Evolutionary conservation across 345 rosid species (phyloP).

Genomic region (Cardamine resedifolia): DNA sequence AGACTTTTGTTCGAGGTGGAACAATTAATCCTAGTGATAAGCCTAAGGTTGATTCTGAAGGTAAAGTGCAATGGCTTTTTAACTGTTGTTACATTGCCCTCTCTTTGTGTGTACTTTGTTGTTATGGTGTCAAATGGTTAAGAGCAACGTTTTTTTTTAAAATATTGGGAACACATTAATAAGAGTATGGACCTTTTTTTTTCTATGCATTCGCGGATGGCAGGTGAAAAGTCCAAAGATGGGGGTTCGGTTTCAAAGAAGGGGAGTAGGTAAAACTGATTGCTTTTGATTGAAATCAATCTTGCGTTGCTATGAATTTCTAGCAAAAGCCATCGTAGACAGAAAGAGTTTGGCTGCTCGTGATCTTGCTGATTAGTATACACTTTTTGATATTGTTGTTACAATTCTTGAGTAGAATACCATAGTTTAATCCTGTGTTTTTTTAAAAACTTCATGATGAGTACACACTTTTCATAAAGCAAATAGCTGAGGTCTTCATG

Average conservation of each 20-base stretch:
- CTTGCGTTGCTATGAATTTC: conserved; percentile 44
- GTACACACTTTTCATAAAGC: too few relatives aligned
- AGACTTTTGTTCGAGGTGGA: conserved; percentile 95
- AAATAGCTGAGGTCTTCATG: conserved; percentile 3
- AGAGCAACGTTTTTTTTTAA: conserved; percentile 48
- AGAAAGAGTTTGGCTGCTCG: conserved; percentile 35
- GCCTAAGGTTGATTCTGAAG: conserved; percentile 70
- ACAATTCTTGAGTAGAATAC: conserved; percentile 8
- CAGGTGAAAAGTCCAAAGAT: conserved; percentile 99
- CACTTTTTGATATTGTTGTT: conserved; percentile 27
- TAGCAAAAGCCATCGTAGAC: conserved; percentile 44
- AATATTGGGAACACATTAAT: conserved; percentile 69
- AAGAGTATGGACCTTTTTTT: conserved; percentile 90
- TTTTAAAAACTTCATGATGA: too few relatives aligned
- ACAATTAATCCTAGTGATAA: conserved; percentile 75
- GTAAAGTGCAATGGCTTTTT: conserved; percentile 35
- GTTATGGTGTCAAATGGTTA: conserved; percentile 59
- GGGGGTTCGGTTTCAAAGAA: conserved; percentile 98
- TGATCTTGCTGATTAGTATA: conserved; percentile 27
- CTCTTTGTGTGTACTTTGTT: conserved; percentile 16
- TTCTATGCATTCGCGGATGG: conserved; percentile 98
- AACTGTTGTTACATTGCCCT: neutral
- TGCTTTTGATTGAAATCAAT: conserved; percentile 66
- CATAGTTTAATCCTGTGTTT: too few relatives aligned
- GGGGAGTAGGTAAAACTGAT: conserved; percentile 97